These are phyloP conservation scores for Thermothelomyces thermophilus DNA, from an alignment of 2,329 filamentous ascomycete genomes.

Conservation along the genomic window DNA sequence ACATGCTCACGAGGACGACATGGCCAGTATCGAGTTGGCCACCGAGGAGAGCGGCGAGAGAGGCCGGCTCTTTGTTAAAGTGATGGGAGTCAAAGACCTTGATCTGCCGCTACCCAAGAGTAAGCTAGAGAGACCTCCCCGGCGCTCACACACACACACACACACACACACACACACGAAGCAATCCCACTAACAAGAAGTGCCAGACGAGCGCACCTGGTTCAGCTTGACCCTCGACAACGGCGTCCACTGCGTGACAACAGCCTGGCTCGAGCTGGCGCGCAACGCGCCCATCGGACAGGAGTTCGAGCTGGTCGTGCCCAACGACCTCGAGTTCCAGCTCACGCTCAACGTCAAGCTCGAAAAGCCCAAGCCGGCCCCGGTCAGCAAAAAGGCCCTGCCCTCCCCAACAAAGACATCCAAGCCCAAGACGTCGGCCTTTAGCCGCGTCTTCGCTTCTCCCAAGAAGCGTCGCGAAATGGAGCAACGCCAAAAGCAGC, in stretches of 20 bases:
- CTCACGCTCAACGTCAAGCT: slow-evolving; percentile 94
- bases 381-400: slow-evolving; percentile 34
- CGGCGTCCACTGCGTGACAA: slow-evolving; percentile 94
- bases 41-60: slow-evolving; percentile 78
- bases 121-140: slow-evolving; percentile 41
- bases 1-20: slow-evolving; percentile 63
- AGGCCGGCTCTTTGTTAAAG: slow-evolving; percentile 92
- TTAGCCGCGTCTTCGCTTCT: slow-evolving; percentile 87
- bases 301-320: slow-evolving; percentile 94
- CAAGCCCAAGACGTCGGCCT: slow-evolving; percentile 75
- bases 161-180: not conserved
- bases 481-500: slow-evolving; percentile 74
- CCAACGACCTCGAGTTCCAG: slow-evolving; percentile 98
- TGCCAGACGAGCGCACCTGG: slow-evolving; percentile 75
- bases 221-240: slow-evolving; percentile 98
- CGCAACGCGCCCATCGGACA: slow-evolving; percentile 92
- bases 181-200: slow-evolving; percentile 16
- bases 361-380: slow-evolving; percentile 58
- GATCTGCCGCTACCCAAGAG: slow-evolving; percentile 86
- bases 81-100: slow-evolving; percentile 95
- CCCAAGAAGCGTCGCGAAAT: slow-evolving; percentile 96
- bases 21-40: slow-evolving; percentile 42
- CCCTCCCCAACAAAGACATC: slow-evolving; percentile 56
- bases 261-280: slow-evolving; percentile 87
- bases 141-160: not conserved